Percentiles rank a stretch among this genome's conserved stretches.
Evolutionary conservation across 1,284 basidiomycete species (phyloP).

Genomic region (Chondrostereum purpureum): DNA sequence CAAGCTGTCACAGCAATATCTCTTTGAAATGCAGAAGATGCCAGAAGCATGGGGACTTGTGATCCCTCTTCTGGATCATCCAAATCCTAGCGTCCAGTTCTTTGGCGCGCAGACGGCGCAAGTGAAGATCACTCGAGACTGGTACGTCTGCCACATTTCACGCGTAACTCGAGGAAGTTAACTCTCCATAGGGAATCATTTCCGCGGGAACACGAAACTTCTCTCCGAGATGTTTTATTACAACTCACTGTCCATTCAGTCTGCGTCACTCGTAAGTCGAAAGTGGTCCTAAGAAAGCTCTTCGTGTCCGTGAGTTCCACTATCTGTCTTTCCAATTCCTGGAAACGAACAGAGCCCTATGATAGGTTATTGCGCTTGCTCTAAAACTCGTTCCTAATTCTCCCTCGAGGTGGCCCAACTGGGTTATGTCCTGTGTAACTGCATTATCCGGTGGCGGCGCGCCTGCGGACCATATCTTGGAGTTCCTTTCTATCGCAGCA

Average conservation of each 20-base stretch:
- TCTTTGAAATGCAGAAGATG: slow-evolving; percentile 69
- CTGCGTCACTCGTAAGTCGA: slow-evolving; percentile 39
- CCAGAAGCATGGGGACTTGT: slow-evolving; percentile 74
- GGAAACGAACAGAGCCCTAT: no score
- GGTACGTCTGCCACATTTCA: slow-evolving; percentile 42
- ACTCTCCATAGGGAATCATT: slow-evolving; percentile 49
- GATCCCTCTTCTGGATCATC: slow-evolving; percentile 61
- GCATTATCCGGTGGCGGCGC: slow-evolving; percentile 52
- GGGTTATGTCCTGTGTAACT: slow-evolving; percentile 57
- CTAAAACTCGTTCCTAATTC: slow-evolving; percentile 60
- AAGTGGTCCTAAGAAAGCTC: slow-evolving; percentile 76
- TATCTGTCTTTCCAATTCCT: no score
- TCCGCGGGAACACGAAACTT: slow-evolving; percentile 44
- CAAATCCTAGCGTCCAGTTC: slow-evolving; percentile 81
- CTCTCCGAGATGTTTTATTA: slow-evolving; percentile 56
- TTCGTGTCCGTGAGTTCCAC: slow-evolving; percentile 69
- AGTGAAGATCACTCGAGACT: slow-evolving; percentile 86
- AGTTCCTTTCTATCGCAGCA: slow-evolving; percentile 78
- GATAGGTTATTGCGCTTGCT: slow-evolving; percentile 67
- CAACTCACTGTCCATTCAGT: slow-evolving; percentile 58
- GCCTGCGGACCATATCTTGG: slow-evolving; percentile 53
- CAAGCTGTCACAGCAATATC: slow-evolving; percentile 60
- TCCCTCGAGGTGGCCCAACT: slow-evolving; percentile 60
- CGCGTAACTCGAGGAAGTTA: background rate
- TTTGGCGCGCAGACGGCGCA: slow-evolving; percentile 88